Evolutionary conservation across 345 rosid species (phyloP).

Genomic region (Camelina sativa): DNA sequence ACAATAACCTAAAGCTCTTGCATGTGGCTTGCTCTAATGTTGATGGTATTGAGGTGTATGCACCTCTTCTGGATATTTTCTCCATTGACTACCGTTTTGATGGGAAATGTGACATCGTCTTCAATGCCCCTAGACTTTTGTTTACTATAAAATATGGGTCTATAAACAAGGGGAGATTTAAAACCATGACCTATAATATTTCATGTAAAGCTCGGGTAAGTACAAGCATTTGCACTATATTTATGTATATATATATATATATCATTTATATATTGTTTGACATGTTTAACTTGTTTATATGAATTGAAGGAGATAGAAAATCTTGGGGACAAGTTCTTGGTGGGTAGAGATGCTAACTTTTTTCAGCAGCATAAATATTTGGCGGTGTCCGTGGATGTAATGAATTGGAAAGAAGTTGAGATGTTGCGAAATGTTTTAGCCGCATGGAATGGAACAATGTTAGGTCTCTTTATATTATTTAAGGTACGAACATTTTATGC

Average conservation of each 20-base stretch:
- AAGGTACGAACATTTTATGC: conserved; percentile 24
- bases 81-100: neutral
- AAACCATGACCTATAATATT: neutral
- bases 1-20: conserved; percentile 19
- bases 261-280: neutral
- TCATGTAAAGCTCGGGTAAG: conserved; percentile 11
- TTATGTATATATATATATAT: neutral
- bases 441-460: neutral
- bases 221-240: neutral
- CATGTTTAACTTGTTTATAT: neutral
- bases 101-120: neutral
- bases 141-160: neutral
- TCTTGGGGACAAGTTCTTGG: conserved; percentile 1
- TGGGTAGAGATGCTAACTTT: neutral
- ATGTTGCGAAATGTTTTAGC: neutral
- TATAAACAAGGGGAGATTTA: neutral
- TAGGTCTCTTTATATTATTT: neutral
- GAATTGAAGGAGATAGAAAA: conserved; percentile 16
- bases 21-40: neutral
- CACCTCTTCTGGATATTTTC: conserved; percentile 24
- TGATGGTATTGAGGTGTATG: neutral
- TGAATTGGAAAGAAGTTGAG: conserved; percentile 12
- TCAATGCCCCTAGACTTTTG: neutral
- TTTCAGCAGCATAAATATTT: neutral
- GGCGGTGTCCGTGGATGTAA: conserved; percentile 20